A percentile compares a stretch with the other conserved stretches of the same genome.
Evolutionary conservation across 192 early-diverging fungal genomes (phyloP).

Genomic region (Backusella circina): DNA sequence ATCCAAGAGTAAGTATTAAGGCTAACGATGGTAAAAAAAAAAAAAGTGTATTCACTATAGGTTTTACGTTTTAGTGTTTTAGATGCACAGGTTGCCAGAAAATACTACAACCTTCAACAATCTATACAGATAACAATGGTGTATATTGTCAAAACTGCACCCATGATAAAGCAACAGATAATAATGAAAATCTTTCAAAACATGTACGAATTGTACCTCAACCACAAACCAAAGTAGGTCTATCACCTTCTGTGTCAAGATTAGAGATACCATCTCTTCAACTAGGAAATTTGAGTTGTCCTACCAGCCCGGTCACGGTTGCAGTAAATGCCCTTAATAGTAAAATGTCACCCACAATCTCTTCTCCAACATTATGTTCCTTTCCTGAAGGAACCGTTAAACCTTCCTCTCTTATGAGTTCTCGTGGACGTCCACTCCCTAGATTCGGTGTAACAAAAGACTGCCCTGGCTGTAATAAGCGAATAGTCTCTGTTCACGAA

Average conservation of each 20-base stretch:
- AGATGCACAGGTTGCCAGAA: conserved; percentile 21
- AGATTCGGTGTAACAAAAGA: conserved; percentile 18
- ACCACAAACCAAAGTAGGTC: not conserved
- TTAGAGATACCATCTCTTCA: not conserved
- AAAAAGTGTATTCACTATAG: not conserved
- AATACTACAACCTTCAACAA: conserved; percentile 13
- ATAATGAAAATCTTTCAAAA: not conserved
- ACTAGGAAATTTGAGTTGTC: not conserved
- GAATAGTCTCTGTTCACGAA: conserved; percentile 20
- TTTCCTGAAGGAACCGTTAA: conserved; percentile 7
- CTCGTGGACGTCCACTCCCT: conserved; percentile 17
- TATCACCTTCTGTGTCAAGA: not conserved
- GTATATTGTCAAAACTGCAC: conserved; percentile 19
- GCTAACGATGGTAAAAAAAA: not conserved
- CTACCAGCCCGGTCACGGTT: not conserved
- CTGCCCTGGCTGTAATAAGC: conserved; percentile 28
- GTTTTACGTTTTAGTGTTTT: conserved; percentile 18
- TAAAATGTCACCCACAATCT: not conserved
- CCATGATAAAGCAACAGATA: not conserved
- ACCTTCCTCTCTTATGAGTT: conserved; percentile 21
- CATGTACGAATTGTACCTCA: conserved; percentile 20
- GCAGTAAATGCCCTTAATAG: not conserved
- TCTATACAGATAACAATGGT: conserved; percentile 19
- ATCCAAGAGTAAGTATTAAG: conserved; percentile 18
- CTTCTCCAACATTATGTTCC: not conserved